A percentile compares a stretch with the other conserved stretches of the same genome.
These are phyloP conservation scores for Chlamydomonas sp. DNA, from an alignment of 139 green algal genomes.

Conservation along the genomic window DNA sequence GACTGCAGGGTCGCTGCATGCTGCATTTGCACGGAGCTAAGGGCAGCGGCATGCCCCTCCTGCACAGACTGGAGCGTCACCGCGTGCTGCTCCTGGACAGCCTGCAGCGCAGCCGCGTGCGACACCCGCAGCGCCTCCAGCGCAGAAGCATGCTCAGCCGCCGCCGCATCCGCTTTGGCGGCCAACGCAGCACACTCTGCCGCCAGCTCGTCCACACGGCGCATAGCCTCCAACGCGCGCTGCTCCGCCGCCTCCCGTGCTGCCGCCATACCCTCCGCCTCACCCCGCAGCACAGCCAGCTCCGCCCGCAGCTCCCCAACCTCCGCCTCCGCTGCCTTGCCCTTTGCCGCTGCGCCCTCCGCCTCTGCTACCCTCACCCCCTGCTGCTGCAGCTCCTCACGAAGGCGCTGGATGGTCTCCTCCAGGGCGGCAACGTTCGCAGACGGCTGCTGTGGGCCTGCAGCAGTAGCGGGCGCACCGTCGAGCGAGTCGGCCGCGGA, in stretches of 20 bases:
- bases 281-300: background rate
- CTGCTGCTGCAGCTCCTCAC: background rate
- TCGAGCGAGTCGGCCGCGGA: background rate
- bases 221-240: background rate
- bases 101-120: too few species aligned
- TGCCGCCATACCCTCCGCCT: conserved; percentile 2
- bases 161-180: too few species aligned
- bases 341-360: background rate
- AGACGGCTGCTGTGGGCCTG: background rate
- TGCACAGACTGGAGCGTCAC: too few species aligned
- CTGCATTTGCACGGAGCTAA: too few species aligned
- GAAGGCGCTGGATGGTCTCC: conserved; percentile 20
- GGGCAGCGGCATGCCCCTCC: too few species aligned
- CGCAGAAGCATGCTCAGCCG: too few species aligned
- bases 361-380: background rate
- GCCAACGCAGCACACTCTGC: background rate
- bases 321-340: background rate
- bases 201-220: conserved; percentile 1
- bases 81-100: too few species aligned
- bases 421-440: background rate
- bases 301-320: background rate
- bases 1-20: too few species aligned
- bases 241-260: background rate
- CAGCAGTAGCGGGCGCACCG: background rate
- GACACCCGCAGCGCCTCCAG: too few species aligned